Base-by-base conservation (phyloP, 2,329 filamentous ascomycete genomes). In the Cordyceps javanica region DNA sequence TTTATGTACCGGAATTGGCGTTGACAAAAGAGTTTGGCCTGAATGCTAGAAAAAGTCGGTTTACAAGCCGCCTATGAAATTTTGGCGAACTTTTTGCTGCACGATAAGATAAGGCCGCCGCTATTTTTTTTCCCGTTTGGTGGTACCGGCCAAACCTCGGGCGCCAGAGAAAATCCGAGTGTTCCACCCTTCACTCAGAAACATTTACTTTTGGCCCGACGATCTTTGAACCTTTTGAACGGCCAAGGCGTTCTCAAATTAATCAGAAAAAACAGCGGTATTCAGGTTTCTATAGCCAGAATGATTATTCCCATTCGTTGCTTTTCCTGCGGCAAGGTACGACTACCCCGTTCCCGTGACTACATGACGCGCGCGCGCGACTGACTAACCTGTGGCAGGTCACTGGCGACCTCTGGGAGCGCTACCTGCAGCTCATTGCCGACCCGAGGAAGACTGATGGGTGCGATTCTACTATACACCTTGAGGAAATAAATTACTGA, bases 271-370 rank as follows among this genome's bases (percentile, higher is more conserved):
- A 38, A 41, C n/a, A 38, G 28, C 8, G n/a, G 2, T 10, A 23
- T 11, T 16, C 19, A 19, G 14, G 2, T 8, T 34, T 39, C 5
- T n/a, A 28, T 19, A 50, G 61, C 64, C 77, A 88, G 76, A 58
- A 99, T 99, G 94, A 99, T 99, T 75, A 97, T 99, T 66, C 94
- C 94, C 3, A 90, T 99, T 64, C 91, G 94, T 66, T 99, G 94
- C 78, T 99, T 99, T 77, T 97, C 94, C 59, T 99, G 94, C 75
- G 94, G 94, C 74, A 99, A 99, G 90, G 94, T 96, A 75, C 60
- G 75, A 65, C 13, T 13, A 6, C 38, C 45, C 16, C n/a, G n/a
- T 55, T 53, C 28, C 21, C 21, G 39, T n/a, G n/a, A n/a, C n/a
- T 55, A 39, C 36, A 56, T 60, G 46, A 41, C 45, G 19, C 48